Conservation (phyloP, 2,329 filamentous ascomycete genomes). For the Penicillium freii region DNA sequence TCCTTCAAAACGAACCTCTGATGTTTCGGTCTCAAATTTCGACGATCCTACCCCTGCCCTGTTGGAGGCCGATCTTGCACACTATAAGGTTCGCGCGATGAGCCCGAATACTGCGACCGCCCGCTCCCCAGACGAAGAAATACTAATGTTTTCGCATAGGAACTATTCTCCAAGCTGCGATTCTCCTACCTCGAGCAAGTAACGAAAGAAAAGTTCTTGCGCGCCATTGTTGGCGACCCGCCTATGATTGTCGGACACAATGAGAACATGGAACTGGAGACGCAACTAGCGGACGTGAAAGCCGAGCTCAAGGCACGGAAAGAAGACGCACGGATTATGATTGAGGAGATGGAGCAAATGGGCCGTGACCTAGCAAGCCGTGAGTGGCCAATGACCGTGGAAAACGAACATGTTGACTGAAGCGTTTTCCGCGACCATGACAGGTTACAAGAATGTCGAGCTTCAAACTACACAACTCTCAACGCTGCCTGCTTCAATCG, state of each 20-base stretch:
- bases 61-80: conserved; percentile 76
- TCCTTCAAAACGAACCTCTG: conserved; percentile 62
- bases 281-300: conserved; percentile 68
- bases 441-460: conserved; percentile 56
- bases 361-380: conserved; percentile 62
- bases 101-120: background rate
- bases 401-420: background rate
- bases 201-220: conserved; percentile 96
- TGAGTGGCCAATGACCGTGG: conserved; percentile 32
- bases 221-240: conserved; percentile 85
- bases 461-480: conserved; percentile 53
- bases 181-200: conserved; percentile 98
- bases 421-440: background rate
- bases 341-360: conserved; percentile 68
- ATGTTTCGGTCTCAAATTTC: conserved; percentile 69
- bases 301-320: conserved; percentile 76
- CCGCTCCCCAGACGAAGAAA: background rate
- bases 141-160: conserved; percentile 43
- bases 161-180: conserved; percentile 91
- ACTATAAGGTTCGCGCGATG: conserved; percentile 65
- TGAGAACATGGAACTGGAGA: conserved; percentile 78
- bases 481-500: conserved; percentile 53
- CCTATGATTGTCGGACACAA: conserved; percentile 77
- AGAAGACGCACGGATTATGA: conserved; percentile 70
- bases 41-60: conserved; percentile 71